These are phyloP conservation scores for Mycena vitilis DNA, from an alignment of 768 basidiomycete genomes.

Conservation along the genomic window DNA sequence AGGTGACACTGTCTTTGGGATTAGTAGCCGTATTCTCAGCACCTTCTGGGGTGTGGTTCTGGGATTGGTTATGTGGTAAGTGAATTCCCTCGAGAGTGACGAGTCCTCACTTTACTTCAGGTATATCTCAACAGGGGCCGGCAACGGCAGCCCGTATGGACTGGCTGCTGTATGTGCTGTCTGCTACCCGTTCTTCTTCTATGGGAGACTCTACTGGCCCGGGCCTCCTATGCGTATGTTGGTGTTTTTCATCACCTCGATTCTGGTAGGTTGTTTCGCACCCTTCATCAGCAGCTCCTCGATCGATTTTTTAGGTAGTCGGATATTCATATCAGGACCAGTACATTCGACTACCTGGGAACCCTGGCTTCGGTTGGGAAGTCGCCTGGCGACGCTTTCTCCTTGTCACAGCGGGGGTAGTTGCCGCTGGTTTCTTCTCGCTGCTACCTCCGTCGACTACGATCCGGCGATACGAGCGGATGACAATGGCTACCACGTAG, in stretches of 20 bases:
- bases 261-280: constrained; percentile 59
- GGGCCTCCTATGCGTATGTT: constrained; percentile 78
- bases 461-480: constrained; percentile 78
- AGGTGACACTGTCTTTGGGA: constrained; percentile 79
- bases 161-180: constrained; percentile 76
- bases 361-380: constrained; percentile 67
- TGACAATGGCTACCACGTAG: constrained; percentile 70
- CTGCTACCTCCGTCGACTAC: constrained; percentile 82
- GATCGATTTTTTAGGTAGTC: constrained; percentile 57
- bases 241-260: constrained; percentile 72
- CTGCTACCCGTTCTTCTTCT: constrained; percentile 80
- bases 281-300: neutral
- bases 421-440: constrained; percentile 80
- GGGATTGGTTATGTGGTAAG: constrained; percentile 77
- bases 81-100: constrained; percentile 11
- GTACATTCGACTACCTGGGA: constrained; percentile 58
- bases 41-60: constrained; percentile 75
- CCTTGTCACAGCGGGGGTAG: constrained; percentile 77
- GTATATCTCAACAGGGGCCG: constrained; percentile 77
- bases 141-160: constrained; percentile 73
- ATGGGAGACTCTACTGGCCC: constrained; percentile 78
- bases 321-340: constrained; percentile 81
- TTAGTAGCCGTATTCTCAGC: constrained; percentile 68
- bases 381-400: constrained; percentile 85
- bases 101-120: constrained; percentile 45